phyloP scores from a whole-genome alignment of 306 rosid species.

The Trichosanthes truncata region DNA sequence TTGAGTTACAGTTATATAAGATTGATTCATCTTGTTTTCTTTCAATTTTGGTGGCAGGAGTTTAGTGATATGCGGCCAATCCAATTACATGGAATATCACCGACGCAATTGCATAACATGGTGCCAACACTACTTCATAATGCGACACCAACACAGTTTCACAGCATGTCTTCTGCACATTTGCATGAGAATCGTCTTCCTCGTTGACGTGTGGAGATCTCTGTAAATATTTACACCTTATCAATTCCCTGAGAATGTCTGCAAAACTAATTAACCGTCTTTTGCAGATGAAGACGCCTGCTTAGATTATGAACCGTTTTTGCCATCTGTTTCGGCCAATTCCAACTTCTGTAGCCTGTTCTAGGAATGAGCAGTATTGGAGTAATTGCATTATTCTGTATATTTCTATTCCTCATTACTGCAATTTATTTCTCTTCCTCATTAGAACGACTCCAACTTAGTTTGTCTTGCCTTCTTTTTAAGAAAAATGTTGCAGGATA shows the following conservation, averaged over 20 bases:
- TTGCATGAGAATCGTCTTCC: constrained; percentile 9
- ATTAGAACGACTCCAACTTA: not conserved
- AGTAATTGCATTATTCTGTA: not conserved
- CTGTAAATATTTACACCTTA: constrained; percentile 1
- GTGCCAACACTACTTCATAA: constrained; percentile 10
- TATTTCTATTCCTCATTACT: not conserved
- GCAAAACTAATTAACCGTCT: not conserved
- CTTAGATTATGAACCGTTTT: not conserved
- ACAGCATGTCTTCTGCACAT: not conserved
- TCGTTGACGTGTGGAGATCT: not conserved
- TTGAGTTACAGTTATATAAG: too few species aligned
- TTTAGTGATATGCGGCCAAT: not conserved
- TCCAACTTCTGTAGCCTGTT: not conserved
- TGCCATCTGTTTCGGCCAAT: not conserved
- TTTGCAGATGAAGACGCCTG: not conserved
- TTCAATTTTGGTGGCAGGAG: constrained; percentile 1
- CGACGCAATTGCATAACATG: constrained; percentile 14
- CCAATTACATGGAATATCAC: constrained; percentile 4
- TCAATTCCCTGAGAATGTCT: not conserved
- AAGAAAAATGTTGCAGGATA: not conserved
- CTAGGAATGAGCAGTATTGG: not conserved
- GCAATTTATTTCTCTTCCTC: not conserved
- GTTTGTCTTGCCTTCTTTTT: not conserved
- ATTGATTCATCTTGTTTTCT: not conserved
- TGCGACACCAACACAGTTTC: constrained; percentile 1